Evolutionary conservation across 1,139 yeast species (phyloP).

Genomic region (Tardiomyces blankii): DNA sequence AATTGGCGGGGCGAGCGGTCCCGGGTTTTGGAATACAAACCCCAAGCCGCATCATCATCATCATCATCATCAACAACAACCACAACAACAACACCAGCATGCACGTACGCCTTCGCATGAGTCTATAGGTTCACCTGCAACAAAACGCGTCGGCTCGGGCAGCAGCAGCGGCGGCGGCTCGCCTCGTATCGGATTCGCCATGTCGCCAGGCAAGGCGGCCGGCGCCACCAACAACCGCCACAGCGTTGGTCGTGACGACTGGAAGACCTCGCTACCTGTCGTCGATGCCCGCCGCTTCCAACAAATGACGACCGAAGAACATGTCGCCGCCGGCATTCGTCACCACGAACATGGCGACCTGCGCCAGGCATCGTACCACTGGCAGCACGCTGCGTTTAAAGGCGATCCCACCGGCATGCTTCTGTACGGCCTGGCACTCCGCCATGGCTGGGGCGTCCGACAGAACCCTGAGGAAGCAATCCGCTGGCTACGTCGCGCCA

Average conservation of each 20-base stretch:
- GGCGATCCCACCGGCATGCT: constrained; percentile 64
- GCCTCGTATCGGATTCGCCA: no score
- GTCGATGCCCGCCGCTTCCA: neutral
- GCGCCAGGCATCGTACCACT: constrained; percentile 59
- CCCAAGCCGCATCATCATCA: no score
- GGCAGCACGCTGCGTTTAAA: constrained; percentile 48
- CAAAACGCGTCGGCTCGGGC: no score
- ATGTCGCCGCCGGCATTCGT: constrained; percentile 42
- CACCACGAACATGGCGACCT: constrained; percentile 49
- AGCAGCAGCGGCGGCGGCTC: no score
- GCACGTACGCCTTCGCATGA: no score
- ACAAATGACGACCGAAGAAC: constrained; percentile 23
- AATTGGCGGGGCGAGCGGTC: no score
- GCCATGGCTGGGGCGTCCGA: constrained; percentile 62
- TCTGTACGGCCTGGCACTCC: constrained; percentile 56
- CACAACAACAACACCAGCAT: no score
- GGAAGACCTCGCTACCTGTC: neutral
- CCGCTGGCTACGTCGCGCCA: constrained; percentile 47
- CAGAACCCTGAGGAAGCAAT: constrained; percentile 47
- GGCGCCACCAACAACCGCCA: no score
- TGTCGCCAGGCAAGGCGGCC: no score
- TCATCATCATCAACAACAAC: no score
- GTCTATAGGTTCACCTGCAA: no score
- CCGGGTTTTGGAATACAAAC: no score
- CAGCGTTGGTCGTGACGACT: neutral